These are phyloP conservation scores for Chalara sp. DNA, from an alignment of 2,329 filamentous ascomycete species.

Conservation along the genomic window DNA sequence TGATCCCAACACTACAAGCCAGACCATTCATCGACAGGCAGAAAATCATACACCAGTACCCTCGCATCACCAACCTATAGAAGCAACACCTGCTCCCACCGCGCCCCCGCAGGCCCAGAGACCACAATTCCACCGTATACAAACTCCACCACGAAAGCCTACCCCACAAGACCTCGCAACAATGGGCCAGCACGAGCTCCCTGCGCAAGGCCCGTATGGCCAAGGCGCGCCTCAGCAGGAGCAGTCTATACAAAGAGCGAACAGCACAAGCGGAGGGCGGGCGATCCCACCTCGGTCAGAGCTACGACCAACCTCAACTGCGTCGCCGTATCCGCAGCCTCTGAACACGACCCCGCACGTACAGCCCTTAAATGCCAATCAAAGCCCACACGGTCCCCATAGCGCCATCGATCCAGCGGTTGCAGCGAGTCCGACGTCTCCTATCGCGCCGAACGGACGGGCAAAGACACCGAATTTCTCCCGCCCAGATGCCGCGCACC, in stretches of 20 bases:
- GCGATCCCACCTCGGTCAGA: background rate
- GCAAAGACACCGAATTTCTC: conserved; percentile 12
- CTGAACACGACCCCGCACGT: background rate
- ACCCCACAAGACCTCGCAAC: background rate
- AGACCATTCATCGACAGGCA: background rate
- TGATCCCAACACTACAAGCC: background rate
- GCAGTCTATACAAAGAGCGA: background rate
- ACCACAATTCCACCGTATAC: background rate
- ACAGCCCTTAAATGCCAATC: background rate
- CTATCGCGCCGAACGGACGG: background rate
- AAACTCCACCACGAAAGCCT: background rate
- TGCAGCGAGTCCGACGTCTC: conserved; percentile 1
- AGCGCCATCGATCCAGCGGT: background rate
- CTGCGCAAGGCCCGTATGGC: background rate
- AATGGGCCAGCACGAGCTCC: background rate
- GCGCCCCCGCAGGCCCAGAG: background rate
- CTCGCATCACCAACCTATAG: background rate
- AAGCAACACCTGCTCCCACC: background rate
- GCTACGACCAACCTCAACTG: background rate
- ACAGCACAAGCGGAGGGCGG: background rate
- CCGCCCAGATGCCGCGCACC: background rate
- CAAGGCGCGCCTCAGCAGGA: background rate
- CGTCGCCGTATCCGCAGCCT: too few relatives aligned
- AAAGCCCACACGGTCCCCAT: background rate
- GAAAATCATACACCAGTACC: background rate